A percentile compares a stretch with the other conserved stretches of the same genome.
Conservation (phyloP, 2,329 filamentous ascomycete genomes). For the Xylariaceae sp. region DNA sequence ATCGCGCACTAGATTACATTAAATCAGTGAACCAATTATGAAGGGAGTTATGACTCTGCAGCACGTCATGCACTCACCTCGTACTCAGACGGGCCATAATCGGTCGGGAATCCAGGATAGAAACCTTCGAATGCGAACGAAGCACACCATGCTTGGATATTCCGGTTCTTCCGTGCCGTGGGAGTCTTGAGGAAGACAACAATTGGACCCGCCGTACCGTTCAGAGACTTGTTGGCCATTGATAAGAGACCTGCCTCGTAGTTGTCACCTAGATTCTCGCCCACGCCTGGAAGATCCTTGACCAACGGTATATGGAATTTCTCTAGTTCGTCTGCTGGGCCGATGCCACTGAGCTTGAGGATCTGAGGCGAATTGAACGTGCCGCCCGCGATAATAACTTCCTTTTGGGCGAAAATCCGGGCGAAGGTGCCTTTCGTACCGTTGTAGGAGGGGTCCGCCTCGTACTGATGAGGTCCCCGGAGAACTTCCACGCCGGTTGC, state of each 20-base stretch:
- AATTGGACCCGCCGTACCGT: slow-evolving; percentile 41
- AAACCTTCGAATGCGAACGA: slow-evolving; percentile 41
- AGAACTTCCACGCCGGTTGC: slow-evolving; percentile 39
- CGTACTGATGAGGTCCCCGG: slow-evolving; percentile 42
- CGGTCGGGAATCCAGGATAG: slow-evolving; percentile 40
- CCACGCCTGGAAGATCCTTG: slow-evolving; percentile 55
- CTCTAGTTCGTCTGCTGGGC: slow-evolving; percentile 49
- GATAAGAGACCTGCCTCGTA: slow-evolving; percentile 43
- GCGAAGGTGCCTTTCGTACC: slow-evolving; percentile 39
- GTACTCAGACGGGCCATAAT: slow-evolving; percentile 41
- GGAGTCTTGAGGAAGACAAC: slow-evolving; percentile 39
- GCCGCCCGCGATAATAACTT: slow-evolving; percentile 57
- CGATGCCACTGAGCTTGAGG: slow-evolving; percentile 58
- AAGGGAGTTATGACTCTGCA: neutral
- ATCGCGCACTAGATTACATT: slow-evolving; percentile 39
- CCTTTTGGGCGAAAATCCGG: slow-evolving; percentile 40
- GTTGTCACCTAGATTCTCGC: slow-evolving; percentile 56
- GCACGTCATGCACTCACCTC: slow-evolving; percentile 25
- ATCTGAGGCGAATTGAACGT: slow-evolving; percentile 58
- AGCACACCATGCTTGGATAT: slow-evolving; percentile 41
- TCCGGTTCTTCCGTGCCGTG: slow-evolving; percentile 37
- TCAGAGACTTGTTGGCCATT: slow-evolving; percentile 35
- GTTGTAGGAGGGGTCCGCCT: slow-evolving; percentile 42
- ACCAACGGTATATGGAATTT: slow-evolving; percentile 53
- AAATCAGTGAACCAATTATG: slow-evolving; percentile 6